phyloP scores from a whole-genome alignment of 2,329 filamentous ascomycete species.

The Chaetomiaceae sp. region DNA sequence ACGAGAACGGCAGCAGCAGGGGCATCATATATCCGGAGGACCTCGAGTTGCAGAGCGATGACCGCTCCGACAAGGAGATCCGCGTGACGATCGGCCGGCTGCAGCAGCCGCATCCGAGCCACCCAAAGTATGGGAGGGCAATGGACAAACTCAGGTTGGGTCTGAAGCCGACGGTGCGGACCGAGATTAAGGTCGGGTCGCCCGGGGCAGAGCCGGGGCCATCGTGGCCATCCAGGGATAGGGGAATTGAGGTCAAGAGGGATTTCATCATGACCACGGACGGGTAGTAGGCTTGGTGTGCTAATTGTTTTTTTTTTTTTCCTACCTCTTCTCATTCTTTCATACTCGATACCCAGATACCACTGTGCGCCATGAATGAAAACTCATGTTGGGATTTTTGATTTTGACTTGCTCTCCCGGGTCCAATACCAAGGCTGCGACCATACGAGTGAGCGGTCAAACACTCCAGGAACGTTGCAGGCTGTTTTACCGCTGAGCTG shows the following conservation, averaged over 20 bases:
- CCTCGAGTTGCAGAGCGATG: conserved; percentile 24
- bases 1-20: conserved; percentile 16
- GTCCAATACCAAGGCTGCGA: too few relatives aligned
- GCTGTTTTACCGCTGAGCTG: too few relatives aligned
- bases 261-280: conserved; percentile 16
- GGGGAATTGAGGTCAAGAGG: conserved; percentile 18
- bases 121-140: not conserved
- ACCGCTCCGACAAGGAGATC: conserved; percentile 22
- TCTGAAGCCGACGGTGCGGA: conserved; percentile 21
- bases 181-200: conserved; percentile 22
- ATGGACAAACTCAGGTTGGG: conserved; percentile 17
- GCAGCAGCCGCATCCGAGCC: not conserved
- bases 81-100: not conserved
- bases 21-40: conserved; percentile 24
- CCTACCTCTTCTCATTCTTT: too few relatives aligned
- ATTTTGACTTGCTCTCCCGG: too few relatives aligned
- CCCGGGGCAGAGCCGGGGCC: not conserved
- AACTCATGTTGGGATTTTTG: too few relatives aligned
- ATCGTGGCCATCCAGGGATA: not conserved
- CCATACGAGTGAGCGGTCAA: too few relatives aligned
- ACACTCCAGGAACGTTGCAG: too few relatives aligned
- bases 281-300: too few relatives aligned
- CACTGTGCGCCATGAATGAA: too few relatives aligned
- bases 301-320: too few relatives aligned
- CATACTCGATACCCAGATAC: too few relatives aligned